These are phyloP conservation scores for Lichenothelia convexa DNA, from an alignment of 495 filamentous ascomycete species.

Conservation along the genomic window DNA sequence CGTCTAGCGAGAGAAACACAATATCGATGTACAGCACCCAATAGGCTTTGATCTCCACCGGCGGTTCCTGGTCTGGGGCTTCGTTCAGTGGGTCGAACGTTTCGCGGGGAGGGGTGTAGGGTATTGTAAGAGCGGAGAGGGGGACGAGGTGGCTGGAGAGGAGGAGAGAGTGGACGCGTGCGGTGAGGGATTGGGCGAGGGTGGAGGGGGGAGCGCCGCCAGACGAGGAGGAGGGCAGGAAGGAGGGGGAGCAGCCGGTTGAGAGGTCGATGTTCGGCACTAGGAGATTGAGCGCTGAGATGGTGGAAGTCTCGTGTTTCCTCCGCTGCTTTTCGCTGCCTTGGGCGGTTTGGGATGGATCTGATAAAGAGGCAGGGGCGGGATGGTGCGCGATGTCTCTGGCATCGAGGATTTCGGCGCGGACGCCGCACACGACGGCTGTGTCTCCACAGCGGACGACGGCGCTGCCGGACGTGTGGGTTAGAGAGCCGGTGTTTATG, in stretches of 20 bases:
- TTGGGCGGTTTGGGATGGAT: background rate
- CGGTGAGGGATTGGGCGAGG: slow-evolving; percentile 65
- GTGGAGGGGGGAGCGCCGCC: slow-evolving; percentile 36
- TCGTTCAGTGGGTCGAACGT: slow-evolving; percentile 15
- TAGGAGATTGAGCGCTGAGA: slow-evolving; percentile 47
- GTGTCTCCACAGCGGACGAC: slow-evolving; percentile 80
- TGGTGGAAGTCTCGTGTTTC: slow-evolving; percentile 30
- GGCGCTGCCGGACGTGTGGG: slow-evolving; percentile 73
- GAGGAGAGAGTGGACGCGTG: slow-evolving; percentile 56
- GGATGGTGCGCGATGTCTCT: slow-evolving; percentile 40
- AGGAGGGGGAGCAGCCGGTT: slow-evolving; percentile 73
- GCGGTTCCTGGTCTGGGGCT: slow-evolving; percentile 21
- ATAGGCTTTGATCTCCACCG: slow-evolving; percentile 50
- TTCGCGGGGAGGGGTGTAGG: slow-evolving; percentile 33
- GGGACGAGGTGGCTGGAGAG: slow-evolving; percentile 46
- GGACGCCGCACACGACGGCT: slow-evolving; percentile 76
- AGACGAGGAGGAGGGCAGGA: slow-evolving; percentile 66
- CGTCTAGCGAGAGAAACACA: slow-evolving; percentile 76
- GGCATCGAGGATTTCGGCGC: slow-evolving; percentile 66
- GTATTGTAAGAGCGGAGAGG: slow-evolving; percentile 46
- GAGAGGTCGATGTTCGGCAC: slow-evolving; percentile 84
- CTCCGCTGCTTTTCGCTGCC: slow-evolving; percentile 11
- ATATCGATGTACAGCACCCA: slow-evolving; percentile 91
- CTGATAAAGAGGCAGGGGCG: background rate
- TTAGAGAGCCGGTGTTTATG: slow-evolving; percentile 61